phyloP scores from a whole-genome alignment of 2,329 filamentous ascomycete genomes.

The Rachicladosporium sp. region DNA sequence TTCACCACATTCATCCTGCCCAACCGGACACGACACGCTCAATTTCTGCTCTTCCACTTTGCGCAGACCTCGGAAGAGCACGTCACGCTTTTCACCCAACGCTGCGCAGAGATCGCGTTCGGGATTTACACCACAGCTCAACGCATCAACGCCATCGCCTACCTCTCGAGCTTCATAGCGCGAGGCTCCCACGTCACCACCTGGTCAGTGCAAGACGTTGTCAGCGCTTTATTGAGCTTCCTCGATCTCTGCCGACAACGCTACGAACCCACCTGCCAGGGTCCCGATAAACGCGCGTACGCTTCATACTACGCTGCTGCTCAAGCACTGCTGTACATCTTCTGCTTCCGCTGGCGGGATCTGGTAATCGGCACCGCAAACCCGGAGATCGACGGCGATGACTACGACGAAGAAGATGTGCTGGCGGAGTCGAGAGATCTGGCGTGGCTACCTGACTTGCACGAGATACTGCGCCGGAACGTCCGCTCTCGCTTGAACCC shows the following conservation, averaged over 20 bases:
- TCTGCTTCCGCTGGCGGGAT: constrained; percentile 96
- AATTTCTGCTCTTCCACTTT: constrained; percentile 94
- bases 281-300: constrained; percentile 75
- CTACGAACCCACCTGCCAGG: constrained; percentile 63
- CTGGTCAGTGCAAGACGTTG: constrained; percentile 68
- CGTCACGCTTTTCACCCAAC: constrained; percentile 74
- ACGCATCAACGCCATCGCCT: constrained; percentile 77
- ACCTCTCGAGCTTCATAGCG: constrained; percentile 88
- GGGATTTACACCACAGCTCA: constrained; percentile 63
- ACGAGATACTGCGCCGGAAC: constrained; percentile 60
- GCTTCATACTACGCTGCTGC: constrained; percentile 74
- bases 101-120: constrained; percentile 63
- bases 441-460: constrained; percentile 62
- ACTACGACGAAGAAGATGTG: constrained; percentile 40
- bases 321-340: constrained; percentile 88
- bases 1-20: constrained; percentile 82
- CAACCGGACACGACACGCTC: constrained; percentile 81
- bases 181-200: constrained; percentile 71
- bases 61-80: constrained; percentile 69
- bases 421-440: constrained; percentile 60
- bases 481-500: constrained; percentile 87
- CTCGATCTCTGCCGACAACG: constrained; percentile 61
- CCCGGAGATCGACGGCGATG: constrained; percentile 23
- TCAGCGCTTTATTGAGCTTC: constrained; percentile 64
- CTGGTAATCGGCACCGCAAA: constrained; percentile 50